Base-by-base conservation (phyloP, 768 basidiomycete species). In the Macrocybe gigantea region DNA sequence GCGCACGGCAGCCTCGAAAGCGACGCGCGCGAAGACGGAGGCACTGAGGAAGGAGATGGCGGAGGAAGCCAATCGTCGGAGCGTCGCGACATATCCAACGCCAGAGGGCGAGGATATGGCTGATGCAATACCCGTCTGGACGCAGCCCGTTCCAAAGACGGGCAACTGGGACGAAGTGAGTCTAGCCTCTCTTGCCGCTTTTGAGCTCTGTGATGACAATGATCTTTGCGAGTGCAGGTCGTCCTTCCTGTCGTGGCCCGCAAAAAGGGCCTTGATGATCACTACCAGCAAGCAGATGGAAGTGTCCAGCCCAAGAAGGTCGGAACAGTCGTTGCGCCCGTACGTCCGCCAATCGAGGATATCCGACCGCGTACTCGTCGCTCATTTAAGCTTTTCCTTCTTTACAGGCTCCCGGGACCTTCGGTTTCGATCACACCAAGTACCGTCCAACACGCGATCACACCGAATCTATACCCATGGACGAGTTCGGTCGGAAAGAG, bases 121-220 rank as follows among this genome's bases (percentile, higher is more conserved):
- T 44, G 72, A 91, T 62, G 89, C 89, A 15, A 89, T 92, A 60
- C 89, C 90, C 5, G 74, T 78, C 3, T 88, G 86, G 88, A 88
- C 85, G 12, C 83, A 89, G 58, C 86, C 87, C 22, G 69, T 83
- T 29, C 77, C 74, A 22, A 68, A 66, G 49, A 70, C 77, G 15
- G 85, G 86, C 1, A 90, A 88, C 57, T 93, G 90, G 89, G 89
- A 93, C 58, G 89, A 93, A 60, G 88, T 57, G 46, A 50, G 56
- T 80, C 57, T 59, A 77, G 69, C 30, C 37, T 43, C 5, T 44
- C 3, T 53, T 40, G 49, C 42, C 47, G 5, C 45, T 40, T 38
- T 46, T 33, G 38, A 29, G 37, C 48, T 41, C 38, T 42, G 33
- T 22, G 22, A 4, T 22, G 22, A 22, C 22, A 1, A 33, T 51